Conservation (phyloP, 148 eudicot species). For the Gaultheria prostrata region DNA sequence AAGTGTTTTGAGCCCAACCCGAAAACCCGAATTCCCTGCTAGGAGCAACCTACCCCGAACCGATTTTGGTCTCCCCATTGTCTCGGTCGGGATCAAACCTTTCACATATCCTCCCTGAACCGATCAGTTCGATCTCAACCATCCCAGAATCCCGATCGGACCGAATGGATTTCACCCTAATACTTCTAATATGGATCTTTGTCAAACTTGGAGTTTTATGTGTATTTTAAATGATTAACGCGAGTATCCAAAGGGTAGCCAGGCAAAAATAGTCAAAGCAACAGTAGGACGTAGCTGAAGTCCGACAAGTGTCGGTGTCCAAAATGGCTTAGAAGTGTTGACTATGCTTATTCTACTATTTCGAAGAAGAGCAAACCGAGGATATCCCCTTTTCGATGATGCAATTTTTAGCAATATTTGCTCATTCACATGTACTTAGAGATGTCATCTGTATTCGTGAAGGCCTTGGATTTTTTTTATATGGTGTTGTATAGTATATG, state of each 20-base stretch:
- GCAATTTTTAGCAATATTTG: neutral
- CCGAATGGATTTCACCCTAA: no score
- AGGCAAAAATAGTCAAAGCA: neutral
- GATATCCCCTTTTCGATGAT: conserved; percentile 8
- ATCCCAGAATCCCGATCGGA: no score
- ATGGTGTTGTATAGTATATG: conserved; percentile 29
- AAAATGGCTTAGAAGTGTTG: neutral
- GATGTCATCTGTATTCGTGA: conserved; percentile 23
- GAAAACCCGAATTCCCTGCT: no score
- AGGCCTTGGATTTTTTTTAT: conserved; percentile 38
- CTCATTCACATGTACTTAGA: conserved; percentile 11
- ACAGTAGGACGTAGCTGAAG: neutral
- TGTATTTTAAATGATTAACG: neutral
- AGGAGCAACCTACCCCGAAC: no score
- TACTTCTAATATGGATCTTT: neutral
- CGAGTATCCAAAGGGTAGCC: neutral
- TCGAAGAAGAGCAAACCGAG: conserved; percentile 16
- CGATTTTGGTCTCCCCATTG: no score
- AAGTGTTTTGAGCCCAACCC: no score
- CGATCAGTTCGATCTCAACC: no score
- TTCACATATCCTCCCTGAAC: no score
- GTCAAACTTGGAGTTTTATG: neutral
- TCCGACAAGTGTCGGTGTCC: neutral
- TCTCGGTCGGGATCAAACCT: no score
- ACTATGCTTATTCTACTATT: conserved; percentile 5